Percentiles rank a stretch among this genome's conserved stretches.
Conservation (phyloP, 2,329 filamentous ascomycete genomes). For the Fusarium sp. region DNA sequence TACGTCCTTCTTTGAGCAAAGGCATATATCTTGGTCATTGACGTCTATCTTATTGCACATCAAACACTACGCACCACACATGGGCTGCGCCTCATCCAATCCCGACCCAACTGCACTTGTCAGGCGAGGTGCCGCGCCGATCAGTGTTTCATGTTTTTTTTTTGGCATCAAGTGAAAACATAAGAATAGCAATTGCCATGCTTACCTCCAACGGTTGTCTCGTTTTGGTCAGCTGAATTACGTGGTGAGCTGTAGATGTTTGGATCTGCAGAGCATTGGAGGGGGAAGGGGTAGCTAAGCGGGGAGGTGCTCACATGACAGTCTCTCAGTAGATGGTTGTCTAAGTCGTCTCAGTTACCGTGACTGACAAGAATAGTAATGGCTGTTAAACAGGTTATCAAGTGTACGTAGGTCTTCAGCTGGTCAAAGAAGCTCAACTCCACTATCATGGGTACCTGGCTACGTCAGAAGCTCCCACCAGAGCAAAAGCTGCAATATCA, state of each 20-base stretch:
- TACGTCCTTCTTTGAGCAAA: background rate
- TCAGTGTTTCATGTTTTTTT: conserved; percentile 37
- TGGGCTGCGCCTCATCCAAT: conserved; percentile 18
- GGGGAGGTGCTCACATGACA: conserved; percentile 4
- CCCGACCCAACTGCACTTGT: conserved; percentile 13
- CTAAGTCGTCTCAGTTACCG: background rate
- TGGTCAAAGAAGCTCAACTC: background rate
- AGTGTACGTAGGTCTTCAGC: background rate
- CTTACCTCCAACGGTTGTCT: background rate
- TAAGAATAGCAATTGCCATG: conserved; percentile 15
- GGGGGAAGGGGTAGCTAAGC: background rate
- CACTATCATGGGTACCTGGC: conserved; percentile 8
- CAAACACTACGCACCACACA: conserved; percentile 10
- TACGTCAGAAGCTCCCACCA: conserved; percentile 6
- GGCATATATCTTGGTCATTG: background rate
- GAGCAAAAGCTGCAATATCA: background rate
- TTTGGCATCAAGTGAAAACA: conserved; percentile 15
- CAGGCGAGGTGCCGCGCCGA: conserved; percentile 28
- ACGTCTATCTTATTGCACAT: conserved; percentile 11
- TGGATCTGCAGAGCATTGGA: background rate
- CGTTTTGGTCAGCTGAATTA: background rate
- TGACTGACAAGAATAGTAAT: background rate
- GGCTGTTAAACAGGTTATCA: background rate
- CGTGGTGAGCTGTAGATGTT: conserved; percentile 3
- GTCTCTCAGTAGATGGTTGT: background rate